phyloP scores from a whole-genome alignment of 225 moss, liverwort and hornwort genomes.

The Ulota crispa region DNA sequence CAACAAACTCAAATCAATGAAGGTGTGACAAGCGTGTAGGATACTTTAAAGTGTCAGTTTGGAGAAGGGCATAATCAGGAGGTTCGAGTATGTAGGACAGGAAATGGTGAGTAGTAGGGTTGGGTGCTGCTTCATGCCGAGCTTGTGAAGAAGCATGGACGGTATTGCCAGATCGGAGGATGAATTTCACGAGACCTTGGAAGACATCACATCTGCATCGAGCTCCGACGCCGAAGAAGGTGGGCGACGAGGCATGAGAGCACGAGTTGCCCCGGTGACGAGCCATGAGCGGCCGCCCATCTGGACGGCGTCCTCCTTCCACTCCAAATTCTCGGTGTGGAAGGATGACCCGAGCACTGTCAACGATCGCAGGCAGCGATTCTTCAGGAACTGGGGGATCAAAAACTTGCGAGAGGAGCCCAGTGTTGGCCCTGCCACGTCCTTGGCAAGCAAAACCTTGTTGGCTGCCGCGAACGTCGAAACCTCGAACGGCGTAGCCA shows the following conservation, averaged over 20 bases:
- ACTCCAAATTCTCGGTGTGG: constrained; percentile 65
- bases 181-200: constrained; percentile 91
- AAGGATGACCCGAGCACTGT: constrained; percentile 57
- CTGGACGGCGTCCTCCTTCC: constrained; percentile 50
- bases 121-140: constrained; percentile 23
- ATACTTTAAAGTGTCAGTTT: neutral
- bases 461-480: constrained; percentile 21
- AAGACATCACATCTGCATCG: constrained; percentile 78
- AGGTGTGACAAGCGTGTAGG: neutral
- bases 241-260: constrained; percentile 29
- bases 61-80: neutral
- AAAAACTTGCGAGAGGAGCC: constrained; percentile 57
- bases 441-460: constrained; percentile 25
- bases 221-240: constrained; percentile 76
- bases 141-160: constrained; percentile 53
- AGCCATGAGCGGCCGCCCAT: constrained; percentile 61
- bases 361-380: constrained; percentile 54
- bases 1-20: neutral
- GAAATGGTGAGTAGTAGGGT: constrained; percentile 24
- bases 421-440: constrained; percentile 25
- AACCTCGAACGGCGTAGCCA: constrained; percentile 5
- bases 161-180: constrained; percentile 64
- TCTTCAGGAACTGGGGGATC: constrained; percentile 62
- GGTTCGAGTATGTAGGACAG: neutral
- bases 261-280: constrained; percentile 46